These are phyloP conservation scores for Tephrocybe sp. DNA, from an alignment of 768 basidiomycete species.

Conservation along the genomic window DNA sequence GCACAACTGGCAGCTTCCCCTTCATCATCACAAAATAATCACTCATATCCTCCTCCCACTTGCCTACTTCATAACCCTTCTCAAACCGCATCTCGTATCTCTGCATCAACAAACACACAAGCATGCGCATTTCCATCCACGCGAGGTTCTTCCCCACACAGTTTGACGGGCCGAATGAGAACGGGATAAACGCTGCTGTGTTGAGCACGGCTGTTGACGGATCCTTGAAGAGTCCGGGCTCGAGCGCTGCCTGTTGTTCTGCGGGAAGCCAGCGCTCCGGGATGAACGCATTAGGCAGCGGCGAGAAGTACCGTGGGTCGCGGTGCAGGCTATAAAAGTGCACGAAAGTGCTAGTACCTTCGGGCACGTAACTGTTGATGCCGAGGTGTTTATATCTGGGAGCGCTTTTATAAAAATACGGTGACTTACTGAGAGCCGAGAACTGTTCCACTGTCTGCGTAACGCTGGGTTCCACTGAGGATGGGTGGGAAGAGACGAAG, in stretches of 20 bases:
- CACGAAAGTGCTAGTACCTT: conserved; percentile 43
- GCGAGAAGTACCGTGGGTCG: conserved; percentile 46
- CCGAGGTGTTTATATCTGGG: no score
- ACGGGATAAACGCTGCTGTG: conserved; percentile 39
- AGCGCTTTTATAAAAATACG: not conserved
- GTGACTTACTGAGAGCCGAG: conserved; percentile 41
- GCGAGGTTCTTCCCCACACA: conserved; percentile 46
- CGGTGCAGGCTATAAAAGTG: conserved; percentile 45
- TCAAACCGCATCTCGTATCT: conserved; percentile 37
- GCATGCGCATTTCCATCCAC: conserved; percentile 38
- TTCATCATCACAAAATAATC: conserved; percentile 37
- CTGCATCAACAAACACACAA: conserved; percentile 35
- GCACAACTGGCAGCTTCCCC: conserved; percentile 28
- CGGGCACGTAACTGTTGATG: conserved; percentile 40
- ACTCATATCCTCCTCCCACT: conserved; percentile 32
- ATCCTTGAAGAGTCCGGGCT: conserved; percentile 33
- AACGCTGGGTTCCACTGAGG: conserved; percentile 47
- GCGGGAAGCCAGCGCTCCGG: conserved; percentile 38
- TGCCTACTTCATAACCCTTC: conserved; percentile 26
- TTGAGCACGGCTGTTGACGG: conserved; percentile 22
- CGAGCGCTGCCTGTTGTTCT: conserved; percentile 22
- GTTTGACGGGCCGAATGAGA: conserved; percentile 40
- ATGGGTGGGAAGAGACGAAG: conserved; percentile 51
- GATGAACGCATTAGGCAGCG: conserved; percentile 42
- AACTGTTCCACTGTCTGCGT: conserved; percentile 33